These are phyloP conservation scores for Pseudogymnoascus sp. DNA, from an alignment of 2,329 filamentous ascomycete genomes.

Conservation along the genomic window DNA sequence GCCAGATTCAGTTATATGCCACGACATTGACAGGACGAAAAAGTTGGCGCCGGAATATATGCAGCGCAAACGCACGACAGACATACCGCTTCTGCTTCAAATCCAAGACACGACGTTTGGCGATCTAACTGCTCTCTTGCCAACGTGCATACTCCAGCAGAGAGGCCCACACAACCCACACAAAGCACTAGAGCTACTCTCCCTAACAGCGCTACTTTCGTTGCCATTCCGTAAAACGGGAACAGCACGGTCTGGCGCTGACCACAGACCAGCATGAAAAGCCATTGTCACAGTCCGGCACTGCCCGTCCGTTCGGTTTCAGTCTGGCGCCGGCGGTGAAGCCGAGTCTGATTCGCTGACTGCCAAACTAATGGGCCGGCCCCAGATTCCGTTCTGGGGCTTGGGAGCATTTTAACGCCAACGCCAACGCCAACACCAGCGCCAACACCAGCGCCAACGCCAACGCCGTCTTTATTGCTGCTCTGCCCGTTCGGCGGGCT, in stretches of 20 bases:
- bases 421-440: neutral
- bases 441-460: neutral
- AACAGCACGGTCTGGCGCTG: slow-evolving; percentile 3
- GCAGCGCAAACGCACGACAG: neutral
- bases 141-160: neutral
- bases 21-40: neutral
- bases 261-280: neutral
- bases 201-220: neutral
- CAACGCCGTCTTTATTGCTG: neutral
- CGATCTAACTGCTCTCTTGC: neutral
- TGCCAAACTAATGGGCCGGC: neutral
- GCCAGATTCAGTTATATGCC: neutral
- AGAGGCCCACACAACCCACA: neutral
- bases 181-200: neutral
- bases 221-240: slow-evolving; percentile 1
- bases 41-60: neutral
- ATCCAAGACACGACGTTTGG: neutral
- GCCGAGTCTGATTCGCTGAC: neutral
- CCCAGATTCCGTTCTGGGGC: neutral
- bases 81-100: neutral
- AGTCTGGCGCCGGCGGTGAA: slow-evolving; percentile 1
- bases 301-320: neutral
- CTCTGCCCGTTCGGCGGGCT: neutral
- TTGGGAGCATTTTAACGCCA: neutral
- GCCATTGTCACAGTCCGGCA: slow-evolving; percentile 4